Base-by-base conservation (phyloP, 306 rosid species). In the Cucumis cinereus region DNA sequence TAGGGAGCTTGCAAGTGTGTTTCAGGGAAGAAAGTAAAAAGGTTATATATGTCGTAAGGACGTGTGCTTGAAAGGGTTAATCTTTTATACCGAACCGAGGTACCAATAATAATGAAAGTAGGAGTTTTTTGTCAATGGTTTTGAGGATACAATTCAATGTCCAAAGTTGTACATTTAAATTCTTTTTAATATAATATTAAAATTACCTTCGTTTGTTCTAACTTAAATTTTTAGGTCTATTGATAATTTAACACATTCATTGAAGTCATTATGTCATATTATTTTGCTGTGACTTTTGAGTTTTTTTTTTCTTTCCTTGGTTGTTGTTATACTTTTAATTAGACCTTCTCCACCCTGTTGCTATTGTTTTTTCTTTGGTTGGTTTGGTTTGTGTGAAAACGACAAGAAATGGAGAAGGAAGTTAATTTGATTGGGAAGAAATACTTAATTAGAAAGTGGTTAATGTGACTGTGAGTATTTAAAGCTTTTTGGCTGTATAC, bases 301-400 rank as follows among this genome's bases (percentile, higher is more conserved):
- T 13, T 5, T 50, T 13, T 59, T 30, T 30, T 26, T 30, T 30
- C 35, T n/a, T 24, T 59, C 24, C 19, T 7, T 56, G 11, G 62
- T 17, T 19, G 8, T 66, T 66, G 19, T 13, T 66, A 7, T 64
- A 50, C 72, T 41, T 8, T 67, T 66, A 26, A 22, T 7, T 61
- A 33, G 53, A 36, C 38, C 38, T 45, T 13, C 36, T 23, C 9
- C 17, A 40, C 10, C 14, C 9, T 23, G 11, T 3, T 67, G 74
- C 47, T 41, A 41, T 12, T 45, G 17, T 70, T 24, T 12, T 45
- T 69, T 19, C 9, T 17, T 70, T 47, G 75, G 58, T 70, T 47
- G 33, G 56, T 24, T 69, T 69, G 54, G 11, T 53, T 53, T 53
- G 57, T 19, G 76, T 28, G 76, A 72, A 72, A 72, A 72, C 50